These are phyloP conservation scores for Neurospora cerealis DNA, from an alignment of 495 filamentous ascomycete genomes.

Conservation along the genomic window DNA sequence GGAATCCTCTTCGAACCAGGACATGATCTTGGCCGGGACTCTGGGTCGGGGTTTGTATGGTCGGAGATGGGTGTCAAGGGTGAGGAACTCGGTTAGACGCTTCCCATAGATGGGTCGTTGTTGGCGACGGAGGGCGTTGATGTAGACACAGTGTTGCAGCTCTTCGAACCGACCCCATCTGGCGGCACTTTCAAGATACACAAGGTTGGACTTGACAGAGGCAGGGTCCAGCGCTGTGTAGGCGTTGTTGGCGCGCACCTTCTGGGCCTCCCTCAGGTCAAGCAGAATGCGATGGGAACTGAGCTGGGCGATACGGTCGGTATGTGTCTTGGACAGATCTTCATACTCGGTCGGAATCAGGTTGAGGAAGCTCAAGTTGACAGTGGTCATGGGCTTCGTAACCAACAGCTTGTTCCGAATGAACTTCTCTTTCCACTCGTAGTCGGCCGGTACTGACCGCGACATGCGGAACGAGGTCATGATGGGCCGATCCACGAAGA, in stretches of 20 bases:
- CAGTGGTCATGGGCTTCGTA: slow-evolving; percentile 52
- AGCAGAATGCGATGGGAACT: slow-evolving; percentile 54
- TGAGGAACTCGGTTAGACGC: slow-evolving; percentile 60
- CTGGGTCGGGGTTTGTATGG: slow-evolving; percentile 46
- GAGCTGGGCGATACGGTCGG: slow-evolving; percentile 51
- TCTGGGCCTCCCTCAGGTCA: slow-evolving; percentile 53
- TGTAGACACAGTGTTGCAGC: slow-evolving; percentile 67
- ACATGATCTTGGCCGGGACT: slow-evolving; percentile 43
- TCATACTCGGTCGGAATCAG: slow-evolving; percentile 68
- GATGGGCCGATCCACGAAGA: slow-evolving; percentile 97
- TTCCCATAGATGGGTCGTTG: slow-evolving; percentile 73
- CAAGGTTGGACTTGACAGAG: slow-evolving; percentile 56
- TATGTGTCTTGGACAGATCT: slow-evolving; percentile 47
- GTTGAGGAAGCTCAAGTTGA: slow-evolving; percentile 72
- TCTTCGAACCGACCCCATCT: slow-evolving; percentile 67
- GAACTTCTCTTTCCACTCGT: slow-evolving; percentile 62
- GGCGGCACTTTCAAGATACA: slow-evolving; percentile 61
- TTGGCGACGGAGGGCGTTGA: slow-evolving; percentile 73
- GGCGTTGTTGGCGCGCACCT: slow-evolving; percentile 47
- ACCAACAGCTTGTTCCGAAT: slow-evolving; percentile 58
- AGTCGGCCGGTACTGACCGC: slow-evolving; percentile 69
- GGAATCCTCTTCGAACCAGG: slow-evolving; percentile 67
- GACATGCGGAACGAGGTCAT: slow-evolving; percentile 94
- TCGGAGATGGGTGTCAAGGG: slow-evolving; percentile 46
- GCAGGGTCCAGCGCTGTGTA: slow-evolving; percentile 49